A percentile compares a stretch with the other conserved stretches of the same genome.
Conservation (phyloP, 2,329 filamentous ascomycete genomes). For the Sodiomyces alkalinus region DNA sequence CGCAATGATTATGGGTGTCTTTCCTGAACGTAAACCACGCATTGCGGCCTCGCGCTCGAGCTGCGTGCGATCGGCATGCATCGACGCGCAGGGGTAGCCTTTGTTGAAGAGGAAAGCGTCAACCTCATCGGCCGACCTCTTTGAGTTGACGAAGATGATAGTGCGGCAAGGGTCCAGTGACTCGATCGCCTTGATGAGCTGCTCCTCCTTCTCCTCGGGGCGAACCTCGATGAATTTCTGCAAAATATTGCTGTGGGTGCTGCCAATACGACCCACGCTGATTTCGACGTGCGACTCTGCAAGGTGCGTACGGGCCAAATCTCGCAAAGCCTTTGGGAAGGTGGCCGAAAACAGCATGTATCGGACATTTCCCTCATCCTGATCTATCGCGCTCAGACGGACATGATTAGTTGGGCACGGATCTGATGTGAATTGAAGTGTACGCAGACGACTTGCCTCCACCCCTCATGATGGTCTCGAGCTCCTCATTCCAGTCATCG, state of each 20-base stretch:
- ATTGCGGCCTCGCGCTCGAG: conserved; percentile 83
- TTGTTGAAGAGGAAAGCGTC: conserved; percentile 81
- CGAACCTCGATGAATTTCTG: conserved; percentile 62
- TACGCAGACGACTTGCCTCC: conserved; percentile 44
- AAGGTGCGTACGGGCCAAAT: conserved; percentile 64
- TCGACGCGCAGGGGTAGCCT: conserved; percentile 68
- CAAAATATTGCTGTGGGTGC: conserved; percentile 66
- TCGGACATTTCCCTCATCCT: conserved; percentile 55
- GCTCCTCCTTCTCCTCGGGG: conserved; percentile 49
- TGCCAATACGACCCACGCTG: conserved; percentile 75
- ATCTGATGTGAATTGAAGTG: conserved; percentile 1
- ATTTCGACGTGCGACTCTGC: conserved; percentile 62
- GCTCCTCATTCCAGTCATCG: conserved; percentile 60
- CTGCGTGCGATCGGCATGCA: conserved; percentile 78
- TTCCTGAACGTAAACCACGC: conserved; percentile 66
- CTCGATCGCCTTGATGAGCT: conserved; percentile 57
- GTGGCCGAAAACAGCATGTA: conserved; percentile 89
- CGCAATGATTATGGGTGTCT: conserved; percentile 65
- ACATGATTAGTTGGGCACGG: conserved; percentile 11
- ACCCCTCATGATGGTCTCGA: conserved; percentile 62
- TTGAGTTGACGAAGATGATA: conserved; percentile 80
- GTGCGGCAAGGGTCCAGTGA: conserved; percentile 59
- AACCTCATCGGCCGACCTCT: conserved; percentile 61
- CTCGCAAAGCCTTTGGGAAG: conserved; percentile 67
- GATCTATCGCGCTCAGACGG: conserved; percentile 32